A percentile compares a stretch with the other conserved stretches of the same genome.
These are phyloP conservation scores for Camellia sinensis DNA, from an alignment of 148 eudicot species.

Conservation along the genomic window DNA sequence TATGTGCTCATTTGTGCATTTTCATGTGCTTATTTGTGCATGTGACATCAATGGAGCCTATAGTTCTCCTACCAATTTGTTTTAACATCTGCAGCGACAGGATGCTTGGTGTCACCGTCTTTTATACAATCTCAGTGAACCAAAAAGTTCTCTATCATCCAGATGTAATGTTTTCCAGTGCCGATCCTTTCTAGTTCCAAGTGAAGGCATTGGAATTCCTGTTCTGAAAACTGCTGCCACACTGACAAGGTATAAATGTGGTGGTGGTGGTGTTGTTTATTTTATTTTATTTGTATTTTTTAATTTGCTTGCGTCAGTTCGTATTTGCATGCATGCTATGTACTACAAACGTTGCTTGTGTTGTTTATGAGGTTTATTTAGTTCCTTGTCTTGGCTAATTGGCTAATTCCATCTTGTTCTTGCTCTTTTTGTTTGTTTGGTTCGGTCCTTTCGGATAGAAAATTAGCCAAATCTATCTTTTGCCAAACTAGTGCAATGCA, in stretches of 20 bases:
- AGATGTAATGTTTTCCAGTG: conserved; percentile 42
- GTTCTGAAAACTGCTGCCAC: conserved; percentile 40
- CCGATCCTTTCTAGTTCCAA: conserved; percentile 45
- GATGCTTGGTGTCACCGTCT: conserved; percentile 48
- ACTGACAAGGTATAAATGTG: conserved; percentile 44
- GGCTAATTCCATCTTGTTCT: background rate
- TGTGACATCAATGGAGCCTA: background rate
- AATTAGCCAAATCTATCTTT: background rate
- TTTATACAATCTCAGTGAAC: conserved; percentile 21
- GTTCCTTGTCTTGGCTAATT: background rate
- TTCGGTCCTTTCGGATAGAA: background rate
- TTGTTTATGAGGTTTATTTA: background rate
- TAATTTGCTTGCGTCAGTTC: background rate
- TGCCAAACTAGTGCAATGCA: background rate
- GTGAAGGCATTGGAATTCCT: conserved; percentile 45
- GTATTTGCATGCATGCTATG: background rate
- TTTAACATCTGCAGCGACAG: conserved; percentile 36
- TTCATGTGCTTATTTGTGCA: background rate
- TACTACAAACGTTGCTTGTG: background rate
- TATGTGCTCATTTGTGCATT: background rate
- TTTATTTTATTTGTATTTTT: background rate
- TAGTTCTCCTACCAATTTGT: conserved; percentile 13
- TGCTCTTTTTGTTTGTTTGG: background rate
- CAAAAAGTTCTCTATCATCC: conserved; percentile 24
- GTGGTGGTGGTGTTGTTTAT: background rate